Evolutionary conservation across 2,329 filamentous ascomycete species (phyloP), one percentile per base, ranked within the genome.

Genomic region (Fusarium virguliforme): DNA sequence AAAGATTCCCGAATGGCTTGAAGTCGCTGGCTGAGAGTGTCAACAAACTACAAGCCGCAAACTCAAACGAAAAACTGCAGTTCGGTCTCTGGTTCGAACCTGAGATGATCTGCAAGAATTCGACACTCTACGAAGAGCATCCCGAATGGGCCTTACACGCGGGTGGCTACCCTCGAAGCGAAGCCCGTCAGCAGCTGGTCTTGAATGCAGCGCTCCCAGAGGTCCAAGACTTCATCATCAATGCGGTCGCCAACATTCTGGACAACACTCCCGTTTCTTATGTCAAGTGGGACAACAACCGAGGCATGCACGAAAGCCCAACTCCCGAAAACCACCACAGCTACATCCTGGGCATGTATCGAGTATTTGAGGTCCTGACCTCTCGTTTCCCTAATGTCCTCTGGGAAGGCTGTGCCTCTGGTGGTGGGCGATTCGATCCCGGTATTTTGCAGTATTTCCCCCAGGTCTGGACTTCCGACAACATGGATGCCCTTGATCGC

Each of bases 21-120:
- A 77, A 77, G 0, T 80, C 85, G 0, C 83, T 90, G 2, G 85
- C 90, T 1, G 78, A 83, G 0, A 81, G 83, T 5, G 82, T 91
- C 35, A 88, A 84, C 6, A 79, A 82, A 8, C 82, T 89, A 6
- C 81, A 83, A 4, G 83, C 85, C 0, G 78, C 82, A 3, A 85
- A 86, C 34, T 82, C 85, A 0, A 82, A 59, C 0, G 79, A 81
- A 0, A 82, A 85, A 2, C 77, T 92, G 51, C 82, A 85, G 12
- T 92, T 92, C 68, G 90, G 90, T 15, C 83, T 92, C 4, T 92
- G 90, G 90, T 83, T 92, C 3, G 90, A 92, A 74, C 89, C 89
- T 0, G 90, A 92, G 72, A 92, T 92, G 90, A 86, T 91, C 55
- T 90, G 89, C 62, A 86, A 87, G 2, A 87, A 89, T 59, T 91